phyloP scores from a whole-genome alignment of 257 asterid species.

The Parsonsia alboflavescens region DNA sequence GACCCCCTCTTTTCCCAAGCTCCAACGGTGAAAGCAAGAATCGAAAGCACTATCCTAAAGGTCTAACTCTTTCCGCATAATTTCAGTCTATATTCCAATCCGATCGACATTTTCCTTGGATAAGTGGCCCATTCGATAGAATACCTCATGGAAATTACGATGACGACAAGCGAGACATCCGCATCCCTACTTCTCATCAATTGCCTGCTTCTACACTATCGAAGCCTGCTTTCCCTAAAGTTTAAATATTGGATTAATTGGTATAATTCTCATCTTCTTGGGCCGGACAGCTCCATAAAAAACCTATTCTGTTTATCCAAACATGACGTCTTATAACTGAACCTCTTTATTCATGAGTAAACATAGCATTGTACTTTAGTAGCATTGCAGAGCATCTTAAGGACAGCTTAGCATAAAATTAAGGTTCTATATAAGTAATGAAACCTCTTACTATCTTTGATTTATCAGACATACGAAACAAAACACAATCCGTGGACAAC shows the following conservation, averaged over 20 bases:
- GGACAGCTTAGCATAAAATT: no score
- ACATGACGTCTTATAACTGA: not conserved
- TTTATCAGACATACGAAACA: not conserved
- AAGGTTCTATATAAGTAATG: not conserved
- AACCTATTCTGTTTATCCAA: not conserved
- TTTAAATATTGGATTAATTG: not conserved
- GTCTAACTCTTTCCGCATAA: no score
- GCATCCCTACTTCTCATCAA: not conserved
- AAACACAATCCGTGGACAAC: not conserved
- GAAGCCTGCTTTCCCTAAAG: not conserved
- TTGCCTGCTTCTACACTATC: not conserved
- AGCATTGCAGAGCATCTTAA: not conserved
- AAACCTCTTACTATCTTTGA: not conserved
- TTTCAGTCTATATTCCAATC: no score
- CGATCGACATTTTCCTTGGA: not conserved
- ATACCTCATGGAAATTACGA: not conserved
- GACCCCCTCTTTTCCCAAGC: no score
- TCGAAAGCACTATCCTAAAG: no score
- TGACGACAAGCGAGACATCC: not conserved
- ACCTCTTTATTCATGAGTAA: not conserved
- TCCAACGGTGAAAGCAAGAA: no score
- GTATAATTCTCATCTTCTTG: not conserved
- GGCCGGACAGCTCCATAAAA: not conserved
- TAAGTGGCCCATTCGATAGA: not conserved
- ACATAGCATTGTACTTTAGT: not conserved